These are phyloP conservation scores for Quercus lobata DNA, from an alignment of 331 rosid species.

Conservation along the genomic window DNA sequence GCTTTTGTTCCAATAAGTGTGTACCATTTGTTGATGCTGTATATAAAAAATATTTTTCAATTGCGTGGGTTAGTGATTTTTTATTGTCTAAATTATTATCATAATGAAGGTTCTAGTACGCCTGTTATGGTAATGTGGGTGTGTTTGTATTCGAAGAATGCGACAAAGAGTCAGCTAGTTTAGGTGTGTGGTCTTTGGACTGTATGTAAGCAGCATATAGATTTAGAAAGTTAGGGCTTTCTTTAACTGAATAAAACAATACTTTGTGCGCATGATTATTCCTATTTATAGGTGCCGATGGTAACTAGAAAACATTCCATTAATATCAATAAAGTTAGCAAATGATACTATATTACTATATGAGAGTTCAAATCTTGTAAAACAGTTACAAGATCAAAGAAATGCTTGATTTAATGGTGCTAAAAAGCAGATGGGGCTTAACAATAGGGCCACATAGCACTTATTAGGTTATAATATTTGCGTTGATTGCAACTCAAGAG, in stretches of 20 bases:
- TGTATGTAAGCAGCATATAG: not conserved
- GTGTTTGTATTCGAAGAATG: not conserved
- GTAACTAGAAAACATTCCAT: constrained; percentile 23
- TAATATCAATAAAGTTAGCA: constrained; percentile 4
- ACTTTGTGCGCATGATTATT: constrained; percentile 11
- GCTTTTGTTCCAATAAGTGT: constrained; percentile 21
- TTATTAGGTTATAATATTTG: not conserved
- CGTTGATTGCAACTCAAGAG: not conserved
- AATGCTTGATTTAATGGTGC: constrained; percentile 27
- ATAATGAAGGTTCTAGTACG: constrained; percentile 29
- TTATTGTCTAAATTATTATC: constrained; percentile 5
- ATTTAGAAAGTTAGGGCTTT: constrained; percentile 29
- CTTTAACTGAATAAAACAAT: constrained; percentile 20
- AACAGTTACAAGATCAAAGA: constrained; percentile 12
- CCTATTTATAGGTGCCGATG: constrained; percentile 35
- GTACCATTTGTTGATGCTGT: constrained; percentile 24
- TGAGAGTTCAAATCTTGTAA: constrained; percentile 31
- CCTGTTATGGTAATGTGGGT: constrained; percentile 44
- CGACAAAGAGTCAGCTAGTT: too few relatives aligned
- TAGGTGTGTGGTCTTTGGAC: too few relatives aligned
- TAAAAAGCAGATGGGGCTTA: not conserved
- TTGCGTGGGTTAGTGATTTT: constrained; percentile 7
- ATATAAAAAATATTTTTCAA: constrained; percentile 9
- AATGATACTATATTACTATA: not conserved
- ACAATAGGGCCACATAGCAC: not conserved